Evolutionary conservation across 768 basidiomycete genomes (phyloP), one percentile per base, ranked within the genome.

Genomic region (Mycena venus): DNA sequence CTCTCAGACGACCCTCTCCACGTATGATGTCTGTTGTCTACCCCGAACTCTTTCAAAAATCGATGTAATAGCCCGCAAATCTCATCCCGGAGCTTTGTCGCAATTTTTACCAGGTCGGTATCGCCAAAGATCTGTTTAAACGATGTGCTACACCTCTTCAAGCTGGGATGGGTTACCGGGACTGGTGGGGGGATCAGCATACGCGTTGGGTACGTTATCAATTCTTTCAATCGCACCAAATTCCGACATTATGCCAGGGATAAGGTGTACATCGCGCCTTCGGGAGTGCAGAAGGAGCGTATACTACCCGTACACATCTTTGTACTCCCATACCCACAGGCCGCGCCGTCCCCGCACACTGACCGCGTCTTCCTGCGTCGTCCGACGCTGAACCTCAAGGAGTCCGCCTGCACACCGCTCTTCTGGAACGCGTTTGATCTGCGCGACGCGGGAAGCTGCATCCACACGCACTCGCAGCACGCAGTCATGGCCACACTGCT

Each of bases 361-460:
- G 92, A 94, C 79, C 89, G 95, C 64, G 86, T 92, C 66, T 96
- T 96, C 82, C 89, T 97, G 62, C 90, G 96, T 63, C 91, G 92
- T 31, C 95, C 96, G 12, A 85, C 86, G 14, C 81, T 86, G 73
- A 89, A 91, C 70, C 87, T 97, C 72, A 96, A 95, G 78, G 95
- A 97, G 79, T 95, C 93, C 1, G 94, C 94, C 0, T 97, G 96
- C 81, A 96, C 96, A 0, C 96, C 96, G 15, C 86, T 96, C 19
- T 97, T 97, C 86, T 97, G 95, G 95, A 96, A 96, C 79, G 95
- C 96, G 3, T 97, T 96, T 80, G 92, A 93, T 36, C 83, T 94
- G 75, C 88, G 95, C 25, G 85, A 89, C 71, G 95, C 96, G 2
- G 94, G 94, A 1, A 95, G 95, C 53, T 97, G 95, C 78, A 96